phyloP scores from a whole-genome alignment of 192 early-diverging fungal genomes.

The Entomortierella chlamydospora region DNA sequence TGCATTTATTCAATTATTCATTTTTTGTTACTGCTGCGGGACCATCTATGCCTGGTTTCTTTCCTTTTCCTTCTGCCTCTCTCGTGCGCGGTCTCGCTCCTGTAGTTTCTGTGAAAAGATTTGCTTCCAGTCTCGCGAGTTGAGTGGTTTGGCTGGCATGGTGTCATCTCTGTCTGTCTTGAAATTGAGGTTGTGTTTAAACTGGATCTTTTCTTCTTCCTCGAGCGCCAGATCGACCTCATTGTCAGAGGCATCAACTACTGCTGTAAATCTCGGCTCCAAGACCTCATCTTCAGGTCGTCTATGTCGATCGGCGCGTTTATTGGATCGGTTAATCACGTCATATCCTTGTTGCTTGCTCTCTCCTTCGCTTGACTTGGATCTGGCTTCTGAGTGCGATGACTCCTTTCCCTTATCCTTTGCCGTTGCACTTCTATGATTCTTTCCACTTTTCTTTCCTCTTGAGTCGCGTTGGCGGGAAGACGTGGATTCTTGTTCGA shows the following conservation, averaged over 20 bases:
- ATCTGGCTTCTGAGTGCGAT: too few relatives aligned
- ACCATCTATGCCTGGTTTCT: too few relatives aligned
- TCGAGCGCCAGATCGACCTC: neutral
- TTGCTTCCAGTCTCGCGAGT: neutral
- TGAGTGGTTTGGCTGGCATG: neutral
- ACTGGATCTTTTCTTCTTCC: neutral
- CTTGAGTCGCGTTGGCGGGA: neutral
- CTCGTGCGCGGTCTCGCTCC: neutral
- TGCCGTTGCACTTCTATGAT: too few relatives aligned
- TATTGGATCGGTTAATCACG: neutral
- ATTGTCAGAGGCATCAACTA: neutral
- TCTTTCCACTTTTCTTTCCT: neutral
- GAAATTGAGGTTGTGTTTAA: neutral
- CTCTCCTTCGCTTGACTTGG: neutral
- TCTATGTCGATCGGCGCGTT: neutral
- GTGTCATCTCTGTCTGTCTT: neutral
- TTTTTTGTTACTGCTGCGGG: too few relatives aligned
- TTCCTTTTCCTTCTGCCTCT: too few relatives aligned
- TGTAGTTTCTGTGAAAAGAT: neutral
- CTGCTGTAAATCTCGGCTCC: neutral
- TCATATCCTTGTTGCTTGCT: neutral
- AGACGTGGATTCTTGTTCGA: neutral
- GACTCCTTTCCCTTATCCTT: neutral
- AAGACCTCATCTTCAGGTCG: neutral
- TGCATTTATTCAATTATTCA: too few relatives aligned